Evolutionary conservation across 2,329 filamentous ascomycete genomes (phyloP), one percentile per base, ranked within the genome.

Genomic region (Pyrenochaeta sp.): DNA sequence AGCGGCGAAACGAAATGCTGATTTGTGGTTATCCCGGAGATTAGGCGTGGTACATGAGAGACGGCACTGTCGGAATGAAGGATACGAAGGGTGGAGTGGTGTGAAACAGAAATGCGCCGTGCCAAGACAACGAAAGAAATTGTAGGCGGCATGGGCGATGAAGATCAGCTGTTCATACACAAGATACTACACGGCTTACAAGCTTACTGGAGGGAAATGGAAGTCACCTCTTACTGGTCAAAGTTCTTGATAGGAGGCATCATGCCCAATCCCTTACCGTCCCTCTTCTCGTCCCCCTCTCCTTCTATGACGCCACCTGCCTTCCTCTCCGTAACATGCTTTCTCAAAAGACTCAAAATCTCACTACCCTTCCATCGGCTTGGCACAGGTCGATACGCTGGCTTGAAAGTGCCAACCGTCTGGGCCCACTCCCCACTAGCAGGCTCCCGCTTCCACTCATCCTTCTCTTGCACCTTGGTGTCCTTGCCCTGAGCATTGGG

Each of bases 321-420:
- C 68, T 87, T 90, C 66, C 86, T 83, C 58, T 85, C 82, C 66
- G 86, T 84, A 23, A 98, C 95, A 80, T 99, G 95, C 66, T 84
- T 82, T 73, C 94, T 83, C 74, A 99, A 75, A 82, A 95, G 78
- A 21, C 75, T 75, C 67, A 99, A 78, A 48, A 97, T 86, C 79
- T 93, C 88, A 62, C 90, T 96, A 58, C 89, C 87, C 77, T 83
- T 86, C 95, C 95, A 99, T 59, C 94, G 84, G 66, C 80, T 78
- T 11, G 95, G 95, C 52, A 98, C 93, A 33, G 94, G 94, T 49
- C 94, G 83, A 78, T 97, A 97, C 31, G 93, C 92, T 27, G 94
- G 92, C 82, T 91, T 94, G 78, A 97, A 97, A 18, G 91, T 93
- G 29, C 95, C 95, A 4, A 97, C 84, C 0, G 95, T 99, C 83